These are phyloP conservation scores for Nepenthes gracilis DNA, from an alignment of 148 eudicot species.

Conservation along the genomic window DNA sequence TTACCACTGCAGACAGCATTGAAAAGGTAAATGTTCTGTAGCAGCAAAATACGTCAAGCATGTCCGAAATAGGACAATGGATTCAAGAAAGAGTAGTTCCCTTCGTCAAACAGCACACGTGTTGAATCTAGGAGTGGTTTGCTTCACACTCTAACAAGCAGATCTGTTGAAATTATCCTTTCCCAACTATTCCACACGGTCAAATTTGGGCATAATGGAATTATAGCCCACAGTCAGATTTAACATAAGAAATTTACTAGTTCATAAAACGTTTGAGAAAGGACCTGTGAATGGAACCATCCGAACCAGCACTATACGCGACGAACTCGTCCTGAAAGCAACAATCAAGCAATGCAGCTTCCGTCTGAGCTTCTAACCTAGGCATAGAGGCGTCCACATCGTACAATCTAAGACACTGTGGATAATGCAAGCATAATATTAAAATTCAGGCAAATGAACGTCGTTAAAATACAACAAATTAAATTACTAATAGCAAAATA, in stretches of 20 bases:
- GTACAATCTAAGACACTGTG: constrained; percentile 55
- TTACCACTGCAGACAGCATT: too few relatives aligned
- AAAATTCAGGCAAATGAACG: not conserved
- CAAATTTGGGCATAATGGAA: too few relatives aligned
- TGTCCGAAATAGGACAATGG: not conserved
- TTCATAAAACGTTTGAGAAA: not conserved
- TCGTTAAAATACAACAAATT: not conserved
- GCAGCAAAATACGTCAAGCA: not conserved
- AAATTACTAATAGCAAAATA: not conserved
- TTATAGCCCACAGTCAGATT: too few relatives aligned
- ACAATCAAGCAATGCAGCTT: constrained; percentile 67
- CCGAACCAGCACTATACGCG: constrained; percentile 47
- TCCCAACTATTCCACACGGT: too few relatives aligned
- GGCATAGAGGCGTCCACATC: constrained; percentile 45
- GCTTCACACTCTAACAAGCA: too few relatives aligned
- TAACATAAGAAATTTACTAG: too few relatives aligned
- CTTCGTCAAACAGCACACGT: too few relatives aligned
- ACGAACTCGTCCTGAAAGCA: constrained; percentile 49
- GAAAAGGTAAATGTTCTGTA: too few relatives aligned
- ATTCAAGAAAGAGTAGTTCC: not conserved
- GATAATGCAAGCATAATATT: not conserved
- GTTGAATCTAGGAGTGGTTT: too few relatives aligned
- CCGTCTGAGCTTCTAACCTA: constrained; percentile 39
- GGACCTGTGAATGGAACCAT: constrained; percentile 61
- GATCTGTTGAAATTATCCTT: too few relatives aligned